A percentile compares a stretch with the other conserved stretches of the same genome.
Conservation (phyloP, 139 green algal species). For the Yamagishiella unicocca region DNA sequence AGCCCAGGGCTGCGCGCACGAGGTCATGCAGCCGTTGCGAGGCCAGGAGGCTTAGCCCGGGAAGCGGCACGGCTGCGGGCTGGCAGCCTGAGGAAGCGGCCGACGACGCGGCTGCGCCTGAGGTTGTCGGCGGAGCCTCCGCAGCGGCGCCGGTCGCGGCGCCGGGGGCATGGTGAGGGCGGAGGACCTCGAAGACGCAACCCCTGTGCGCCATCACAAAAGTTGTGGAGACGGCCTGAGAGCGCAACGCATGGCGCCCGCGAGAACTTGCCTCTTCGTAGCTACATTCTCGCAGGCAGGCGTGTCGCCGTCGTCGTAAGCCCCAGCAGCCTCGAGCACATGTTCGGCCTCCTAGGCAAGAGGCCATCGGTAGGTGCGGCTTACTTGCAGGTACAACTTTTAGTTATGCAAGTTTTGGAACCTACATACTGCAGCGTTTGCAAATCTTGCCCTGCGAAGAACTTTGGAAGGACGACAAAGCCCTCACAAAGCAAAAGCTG, state of each 20-base stretch:
- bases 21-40: neutral
- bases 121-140: neutral
- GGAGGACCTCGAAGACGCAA: conserved; percentile 32
- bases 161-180: neutral
- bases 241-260: no score
- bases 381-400: neutral
- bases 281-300: neutral
- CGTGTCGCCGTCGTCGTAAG: neutral
- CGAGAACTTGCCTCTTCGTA: neutral
- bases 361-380: neutral
- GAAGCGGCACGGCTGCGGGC: neutral
- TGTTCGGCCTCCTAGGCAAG: conserved; percentile 3
- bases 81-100: no score
- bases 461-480: neutral
- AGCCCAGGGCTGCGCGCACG: neutral
- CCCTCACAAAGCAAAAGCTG: neutral
- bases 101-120: no score
- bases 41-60: neutral
- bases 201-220: neutral
- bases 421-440: neutral
- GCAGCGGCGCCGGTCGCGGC: no score
- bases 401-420: neutral
- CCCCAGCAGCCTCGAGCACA: conserved; percentile 3
- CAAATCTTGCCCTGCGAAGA: neutral
- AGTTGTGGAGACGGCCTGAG: neutral